These are phyloP conservation scores for Tarenaya hassleriana DNA, from an alignment of 345 rosid genomes.

Conservation along the genomic window DNA sequence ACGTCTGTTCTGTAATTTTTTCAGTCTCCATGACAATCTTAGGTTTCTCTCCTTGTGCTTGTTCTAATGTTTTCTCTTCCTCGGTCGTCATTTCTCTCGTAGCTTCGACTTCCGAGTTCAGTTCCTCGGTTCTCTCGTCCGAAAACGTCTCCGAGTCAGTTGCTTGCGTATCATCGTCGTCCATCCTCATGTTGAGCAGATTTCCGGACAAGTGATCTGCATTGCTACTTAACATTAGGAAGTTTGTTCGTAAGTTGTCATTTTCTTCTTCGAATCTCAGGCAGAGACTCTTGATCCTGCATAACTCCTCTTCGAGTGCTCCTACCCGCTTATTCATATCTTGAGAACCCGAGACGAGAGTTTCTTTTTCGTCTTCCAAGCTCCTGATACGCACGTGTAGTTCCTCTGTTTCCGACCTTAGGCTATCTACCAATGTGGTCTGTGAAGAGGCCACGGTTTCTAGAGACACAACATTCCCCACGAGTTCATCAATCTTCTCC, in stretches of 20 bases:
- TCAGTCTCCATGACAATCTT: not conserved
- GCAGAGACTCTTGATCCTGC: constrained; percentile 42
- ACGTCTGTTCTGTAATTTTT: constrained; percentile 8
- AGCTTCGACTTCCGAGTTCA: not conserved
- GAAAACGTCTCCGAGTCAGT: constrained; percentile 10
- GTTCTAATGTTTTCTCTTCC: constrained; percentile 13
- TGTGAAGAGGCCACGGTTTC: constrained; percentile 59
- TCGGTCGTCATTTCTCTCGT: constrained; percentile 2
- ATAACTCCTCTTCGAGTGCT: constrained; percentile 54
- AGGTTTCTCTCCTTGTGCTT: not conserved
- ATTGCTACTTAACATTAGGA: constrained; percentile 42
- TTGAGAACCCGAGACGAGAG: constrained; percentile 38
- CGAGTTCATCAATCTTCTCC: constrained; percentile 67
- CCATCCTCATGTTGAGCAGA: constrained; percentile 40
- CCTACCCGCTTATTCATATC: constrained; percentile 36
- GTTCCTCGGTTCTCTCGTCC: constrained; percentile 12
- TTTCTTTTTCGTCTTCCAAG: constrained; percentile 58
- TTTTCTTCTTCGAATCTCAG: constrained; percentile 40
- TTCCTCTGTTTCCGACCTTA: constrained; percentile 52
- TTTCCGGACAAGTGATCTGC: constrained; percentile 46
- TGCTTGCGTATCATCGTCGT: constrained; percentile 36
- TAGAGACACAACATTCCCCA: constrained; percentile 52
- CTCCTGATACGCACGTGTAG: constrained; percentile 41
- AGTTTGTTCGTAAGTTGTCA: constrained; percentile 35
- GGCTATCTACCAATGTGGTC: constrained; percentile 41